Conservation (phyloP, 2,329 filamentous ascomycete species). For the Pyrenophora graminea region DNA sequence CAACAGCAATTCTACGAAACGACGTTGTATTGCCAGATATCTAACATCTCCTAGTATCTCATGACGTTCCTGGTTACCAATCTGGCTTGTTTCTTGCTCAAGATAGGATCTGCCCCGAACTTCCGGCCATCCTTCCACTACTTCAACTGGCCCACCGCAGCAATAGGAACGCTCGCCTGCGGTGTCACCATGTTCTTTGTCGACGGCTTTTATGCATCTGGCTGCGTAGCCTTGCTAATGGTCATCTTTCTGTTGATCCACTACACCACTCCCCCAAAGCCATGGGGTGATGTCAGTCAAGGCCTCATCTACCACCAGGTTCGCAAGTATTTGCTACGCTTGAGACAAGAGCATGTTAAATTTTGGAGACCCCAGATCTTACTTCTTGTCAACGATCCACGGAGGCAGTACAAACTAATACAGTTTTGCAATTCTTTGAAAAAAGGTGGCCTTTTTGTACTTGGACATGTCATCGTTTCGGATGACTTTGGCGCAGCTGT, state of each 20-base stretch:
- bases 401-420: constrained; percentile 80
- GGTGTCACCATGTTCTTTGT: constrained; percentile 89
- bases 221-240: constrained; percentile 73
- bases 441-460: constrained; percentile 81
- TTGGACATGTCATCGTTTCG: constrained; percentile 86
- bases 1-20: not conserved
- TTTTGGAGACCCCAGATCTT: constrained; percentile 92
- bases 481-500: constrained; percentile 79
- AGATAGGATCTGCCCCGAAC: constrained; percentile 85
- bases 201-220: constrained; percentile 76
- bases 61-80: constrained; percentile 93
- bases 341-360: constrained; percentile 87
- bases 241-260: constrained; percentile 84
- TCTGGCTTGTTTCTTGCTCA: constrained; percentile 81
- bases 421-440: constrained; percentile 92
- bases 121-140: constrained; percentile 88
- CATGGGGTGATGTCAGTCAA: constrained; percentile 89
- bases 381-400: constrained; percentile 78
- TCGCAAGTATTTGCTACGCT: constrained; percentile 80
- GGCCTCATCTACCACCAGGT: constrained; percentile 88
- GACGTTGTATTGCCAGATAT: not conserved
- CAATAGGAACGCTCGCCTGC: constrained; percentile 73
- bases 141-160: constrained; percentile 84
- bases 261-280: constrained; percentile 81
- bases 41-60: constrained; percentile 59